Percentiles rank a stretch among this genome's conserved stretches.
Evolutionary conservation across 352 stramenopile genomes (phyloP).

Genomic region (Saprolegnia diclina): DNA sequence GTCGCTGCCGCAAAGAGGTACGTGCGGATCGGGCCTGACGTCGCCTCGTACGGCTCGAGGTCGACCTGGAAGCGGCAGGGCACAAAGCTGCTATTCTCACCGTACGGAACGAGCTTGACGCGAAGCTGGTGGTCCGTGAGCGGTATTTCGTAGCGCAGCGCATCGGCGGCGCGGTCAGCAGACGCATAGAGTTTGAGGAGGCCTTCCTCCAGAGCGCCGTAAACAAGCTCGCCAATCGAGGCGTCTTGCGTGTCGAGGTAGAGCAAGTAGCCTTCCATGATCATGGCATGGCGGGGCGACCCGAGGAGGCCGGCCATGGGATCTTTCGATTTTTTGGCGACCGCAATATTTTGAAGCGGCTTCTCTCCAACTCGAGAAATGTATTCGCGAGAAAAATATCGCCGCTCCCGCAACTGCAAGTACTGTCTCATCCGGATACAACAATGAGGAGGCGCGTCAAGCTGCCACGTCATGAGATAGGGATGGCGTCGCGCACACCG

Average conservation of each 20-base stretch:
- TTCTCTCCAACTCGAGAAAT: background rate
- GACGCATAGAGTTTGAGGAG: conserved; percentile 16
- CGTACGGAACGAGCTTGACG: background rate
- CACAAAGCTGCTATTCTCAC: conserved; percentile 8
- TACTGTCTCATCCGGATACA: background rate
- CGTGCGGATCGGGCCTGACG: background rate
- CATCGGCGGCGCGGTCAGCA: background rate
- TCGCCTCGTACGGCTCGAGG: background rate
- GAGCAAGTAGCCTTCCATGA: conserved; percentile 16
- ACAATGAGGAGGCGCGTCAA: background rate
- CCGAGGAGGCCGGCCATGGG: background rate
- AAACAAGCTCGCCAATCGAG: conserved; percentile 2
- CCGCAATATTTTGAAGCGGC: background rate
- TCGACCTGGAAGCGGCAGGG: conserved; percentile 12
- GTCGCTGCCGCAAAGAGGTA: conserved; percentile 8
- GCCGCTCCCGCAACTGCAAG: background rate
- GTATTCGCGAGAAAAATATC: background rate
- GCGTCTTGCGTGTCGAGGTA: background rate
- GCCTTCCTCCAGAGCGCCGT: conserved; percentile 14
- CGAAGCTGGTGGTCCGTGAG: background rate
- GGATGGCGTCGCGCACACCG: too few relatives aligned
- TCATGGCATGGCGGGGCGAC: background rate
- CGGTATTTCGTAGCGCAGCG: background rate
- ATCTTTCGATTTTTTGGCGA: background rate
- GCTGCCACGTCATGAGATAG: background rate